Evolutionary conservation across 2,329 filamentous ascomycete species (phyloP).

Genomic region (Trichothecium roseum): DNA sequence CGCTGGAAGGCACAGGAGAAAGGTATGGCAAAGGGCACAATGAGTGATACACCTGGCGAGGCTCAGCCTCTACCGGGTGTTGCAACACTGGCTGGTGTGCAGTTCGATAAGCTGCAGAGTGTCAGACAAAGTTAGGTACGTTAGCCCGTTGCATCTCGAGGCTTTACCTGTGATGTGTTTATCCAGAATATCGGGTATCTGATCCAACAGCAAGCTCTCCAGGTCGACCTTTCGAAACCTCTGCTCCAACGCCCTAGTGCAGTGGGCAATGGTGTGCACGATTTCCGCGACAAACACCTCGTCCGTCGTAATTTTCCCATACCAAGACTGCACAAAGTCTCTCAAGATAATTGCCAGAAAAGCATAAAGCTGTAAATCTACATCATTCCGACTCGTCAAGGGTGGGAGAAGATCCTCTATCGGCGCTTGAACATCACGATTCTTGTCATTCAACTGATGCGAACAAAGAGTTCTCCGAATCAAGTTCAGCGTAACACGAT

Average conservation of each 20-base stretch:
- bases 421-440: conserved; percentile 35
- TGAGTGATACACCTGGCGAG: conserved; percentile 70
- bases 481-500: conserved; percentile 69
- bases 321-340: conserved; percentile 90
- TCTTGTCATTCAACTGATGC: conserved; percentile 53
- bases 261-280: conserved; percentile 84
- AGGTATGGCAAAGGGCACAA: conserved; percentile 73
- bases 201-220: conserved; percentile 74
- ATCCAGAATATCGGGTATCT: conserved; percentile 73
- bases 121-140: conserved; percentile 2
- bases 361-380: conserved; percentile 88
- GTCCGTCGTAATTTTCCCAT: conserved; percentile 83
- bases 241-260: conserved; percentile 79
- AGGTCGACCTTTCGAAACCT: conserved; percentile 73
- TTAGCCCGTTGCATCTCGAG: not conserved
- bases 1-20: conserved; percentile 58
- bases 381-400: conserved; percentile 85
- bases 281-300: conserved; percentile 81
- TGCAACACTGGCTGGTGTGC: conserved; percentile 48
- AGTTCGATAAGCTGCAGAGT: conserved; percentile 56
- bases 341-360: conserved; percentile 81
- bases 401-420: conserved; percentile 80
- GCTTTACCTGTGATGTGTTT: conserved; percentile 65
- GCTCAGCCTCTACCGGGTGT: conserved; percentile 49
- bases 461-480: conserved; percentile 78